Base-by-base conservation (phyloP, 139 green algal genomes). In the Desmodesmus armatus region DNA sequence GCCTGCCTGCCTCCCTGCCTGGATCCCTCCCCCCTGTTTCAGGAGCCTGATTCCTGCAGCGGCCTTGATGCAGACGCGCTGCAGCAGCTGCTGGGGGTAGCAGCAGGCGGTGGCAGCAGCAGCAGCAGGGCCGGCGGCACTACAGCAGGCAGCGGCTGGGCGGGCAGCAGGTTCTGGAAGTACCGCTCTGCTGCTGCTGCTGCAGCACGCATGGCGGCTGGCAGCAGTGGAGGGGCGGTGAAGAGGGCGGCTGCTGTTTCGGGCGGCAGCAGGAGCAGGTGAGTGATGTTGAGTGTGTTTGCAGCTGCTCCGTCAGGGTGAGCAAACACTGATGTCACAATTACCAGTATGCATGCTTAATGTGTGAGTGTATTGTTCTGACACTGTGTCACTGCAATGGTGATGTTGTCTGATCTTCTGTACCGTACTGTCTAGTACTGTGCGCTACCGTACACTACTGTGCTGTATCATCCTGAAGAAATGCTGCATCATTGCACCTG, bases 121-220 rank as follows among this genome's bases (percentile, higher is more conserved):
- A 13, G 65, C 13, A 33, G 31, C 27, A n/a, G 31, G 3, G 33
- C 31, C 6, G 35, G 41, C 33, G n/a, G n/a, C 33, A 17, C 33
- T 13, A 72, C 41, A 19, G 71, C 39, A 39, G 71, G 55, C 6
- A 29, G 17, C 31, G 65, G 80, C 66, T 67, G 44, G 65, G 65
- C 80, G 15, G 80, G 63, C 69, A 80, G 49, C 65, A 85, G 47
- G 29, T 66, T 69, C 85, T 96, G 93, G 93, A 76, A 86, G 33
- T 95, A 92, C 89, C 83, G 85, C 25, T 62, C 86, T 27, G 37
- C 75, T 21, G 60, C 79, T 49, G 53, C 67, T 60, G 77, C 44
- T 25, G 51, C 77, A n/a, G 74, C 67, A 21, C 37, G 60, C 31
- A 47, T 67, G 9, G 73, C 73, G 2, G 79, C 80, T 7, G 74